phyloP scores from a whole-genome alignment of 2,329 filamentous ascomycete species.

The Claviceps monticola region DNA sequence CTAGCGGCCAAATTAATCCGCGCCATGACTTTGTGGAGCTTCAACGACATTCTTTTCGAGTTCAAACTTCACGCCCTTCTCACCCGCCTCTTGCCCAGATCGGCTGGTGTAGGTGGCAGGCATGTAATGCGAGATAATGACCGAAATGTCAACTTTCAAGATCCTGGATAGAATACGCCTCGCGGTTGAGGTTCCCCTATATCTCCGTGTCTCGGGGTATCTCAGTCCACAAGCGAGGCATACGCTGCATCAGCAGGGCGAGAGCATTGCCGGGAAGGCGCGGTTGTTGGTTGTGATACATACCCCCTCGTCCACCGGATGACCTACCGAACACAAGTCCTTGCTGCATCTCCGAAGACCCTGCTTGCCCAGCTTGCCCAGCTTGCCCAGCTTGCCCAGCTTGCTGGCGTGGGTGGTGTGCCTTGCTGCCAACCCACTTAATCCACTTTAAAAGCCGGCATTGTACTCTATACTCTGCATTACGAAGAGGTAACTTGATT shows the following conservation, averaged over 20 bases:
- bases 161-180: neutral
- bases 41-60: too few relatives aligned
- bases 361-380: constrained; percentile 5
- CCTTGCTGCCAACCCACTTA: constrained; percentile 1
- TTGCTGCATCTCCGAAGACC: constrained; percentile 9
- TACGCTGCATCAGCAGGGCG: neutral
- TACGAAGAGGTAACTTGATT: neutral
- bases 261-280: neutral
- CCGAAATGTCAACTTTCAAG: too few relatives aligned
- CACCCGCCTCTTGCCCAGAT: too few relatives aligned
- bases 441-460: neutral
- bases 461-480: neutral
- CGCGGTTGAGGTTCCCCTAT: neutral
- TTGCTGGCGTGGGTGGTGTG: constrained; percentile 1
- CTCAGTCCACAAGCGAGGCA: neutral
- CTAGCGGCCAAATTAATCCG: neutral
- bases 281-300: neutral
- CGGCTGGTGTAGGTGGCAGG: neutral
- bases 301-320: constrained; percentile 6
- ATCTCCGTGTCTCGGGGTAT: neutral
- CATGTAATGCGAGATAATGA: neutral
- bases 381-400: constrained; percentile 3
- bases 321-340: constrained; percentile 8
- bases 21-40: too few relatives aligned
- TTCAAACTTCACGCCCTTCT: neutral